Base-by-base conservation (phyloP, 1,284 basidiomycete genomes). In the Fomitopsis pinicola region DNA sequence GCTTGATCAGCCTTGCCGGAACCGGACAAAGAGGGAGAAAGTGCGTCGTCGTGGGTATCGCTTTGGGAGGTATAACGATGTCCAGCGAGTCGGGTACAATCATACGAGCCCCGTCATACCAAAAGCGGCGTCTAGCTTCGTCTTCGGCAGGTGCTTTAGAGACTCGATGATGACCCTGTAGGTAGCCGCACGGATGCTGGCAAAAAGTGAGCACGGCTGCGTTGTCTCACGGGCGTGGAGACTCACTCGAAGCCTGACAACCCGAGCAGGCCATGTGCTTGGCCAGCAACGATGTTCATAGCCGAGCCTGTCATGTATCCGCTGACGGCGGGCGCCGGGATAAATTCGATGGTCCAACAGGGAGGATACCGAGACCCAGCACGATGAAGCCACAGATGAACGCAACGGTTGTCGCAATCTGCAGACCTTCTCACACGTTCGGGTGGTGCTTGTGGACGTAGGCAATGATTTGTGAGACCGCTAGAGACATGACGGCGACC, bases 261-360 rank as follows among this genome's bases (percentile, higher is more conserved):
- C 44, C 95, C 95, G 78, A 98, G 86, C 35, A 98, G 74, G 0
- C 88, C 88, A 2, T 93, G 93, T 7, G 96, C 82, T 75, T 98
- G 95, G 26, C 93, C 88, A 22, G 88, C 80, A 38, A 87, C 89
- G 66, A 97, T 97, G 72, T 81, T 95, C 76, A 97, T 87, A 30
- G 95, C 94, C 28, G 91, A 94, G 35, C 94, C 94, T 0, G 92
- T 94, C 91, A 94, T 92, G 75, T 91, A 98, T 15, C 95, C 95
- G 64, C 93, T 92, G 44, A 98, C 93, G 7, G 95, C 95, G 0
- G 95, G 94, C 3, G 85, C 81, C 19, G 93, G 90, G 65, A 97
- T 98, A 73, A 98, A 97, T 73, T 98, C 97, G 63, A 98, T 89
- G 53, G 99, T 79, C 93, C 96, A 97, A 0, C 97, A 33, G 96